Evolutionary conservation across 31 red algal species (phyloP), one percentile per base, ranked within the genome.

Genomic region (Odonthalia washingtoniensis): DNA sequence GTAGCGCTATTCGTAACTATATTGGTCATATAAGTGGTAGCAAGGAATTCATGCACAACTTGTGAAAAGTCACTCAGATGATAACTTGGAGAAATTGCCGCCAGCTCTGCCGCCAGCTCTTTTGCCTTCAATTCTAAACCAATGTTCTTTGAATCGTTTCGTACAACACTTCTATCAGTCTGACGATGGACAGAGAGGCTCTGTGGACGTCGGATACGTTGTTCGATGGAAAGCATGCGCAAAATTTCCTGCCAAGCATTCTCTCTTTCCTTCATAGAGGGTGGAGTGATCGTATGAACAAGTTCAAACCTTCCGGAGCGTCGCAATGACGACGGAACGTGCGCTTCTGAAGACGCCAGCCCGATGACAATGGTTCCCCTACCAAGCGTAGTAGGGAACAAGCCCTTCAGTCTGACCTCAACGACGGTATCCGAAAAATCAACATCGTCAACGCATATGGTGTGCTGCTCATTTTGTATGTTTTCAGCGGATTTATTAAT

Each of bases 261-360:
- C 33, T 57, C 2, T 16, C 87, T 28, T 1, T 53, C 44, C 12
- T 72, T 12, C 43, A 52, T 39, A 4, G 77, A 30, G 1, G 77
- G 52, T 4, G 76, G 6, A 24, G 44, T 60, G 42, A 89, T 81
- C 28, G 63, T 76, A 4, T 72, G 44, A 32, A 89, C 37, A 43
- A 73, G 40, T 75, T 89, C 87, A 26, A 89, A 89, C 6, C 87
- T 75, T 2, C 87, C 87, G 1, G 77, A 75, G 34, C 87, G 34
- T 78, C 78, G 40, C 26, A 89, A 30, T 0, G 87, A 70, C 21
- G 43, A 26, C 1, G 87, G 44, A 9, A 89, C 68, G 16, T 36
- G 40, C 1, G n/a, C 31, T 18, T 81, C 38, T 3, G 38, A 37
- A 0, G 63, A 43, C 3, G 87, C 87, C 27, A 74, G 46, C 31